Percentiles rank a stretch among this genome's conserved stretches.
Conservation (phyloP, 2,329 filamentous ascomycete species). For the Chalara sp. region DNA sequence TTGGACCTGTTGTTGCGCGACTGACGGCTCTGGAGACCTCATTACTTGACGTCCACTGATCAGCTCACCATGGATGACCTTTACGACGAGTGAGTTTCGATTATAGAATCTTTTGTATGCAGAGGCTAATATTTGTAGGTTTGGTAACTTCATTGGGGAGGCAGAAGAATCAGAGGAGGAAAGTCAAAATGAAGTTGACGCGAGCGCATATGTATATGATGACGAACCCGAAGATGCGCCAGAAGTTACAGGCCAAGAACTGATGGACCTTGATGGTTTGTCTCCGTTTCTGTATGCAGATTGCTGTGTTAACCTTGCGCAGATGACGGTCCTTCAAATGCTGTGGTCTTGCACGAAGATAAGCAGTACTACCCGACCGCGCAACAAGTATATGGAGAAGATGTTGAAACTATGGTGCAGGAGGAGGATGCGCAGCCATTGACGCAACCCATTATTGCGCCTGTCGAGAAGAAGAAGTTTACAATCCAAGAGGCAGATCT, state of each 20-base stretch:
- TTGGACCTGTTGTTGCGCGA: too few species aligned
- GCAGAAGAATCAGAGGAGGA: slow-evolving; percentile 83
- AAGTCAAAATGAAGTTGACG: slow-evolving; percentile 68
- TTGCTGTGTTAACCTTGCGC: slow-evolving; percentile 21
- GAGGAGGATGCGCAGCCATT: slow-evolving; percentile 96
- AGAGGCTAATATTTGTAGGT: slow-evolving; percentile 46
- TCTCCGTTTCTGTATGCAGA: slow-evolving; percentile 1
- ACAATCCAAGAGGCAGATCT: slow-evolving; percentile 87
- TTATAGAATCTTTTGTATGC: background rate
- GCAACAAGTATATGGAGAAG: slow-evolving; percentile 86
- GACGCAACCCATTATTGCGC: slow-evolving; percentile 86
- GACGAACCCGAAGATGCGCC: slow-evolving; percentile 58
- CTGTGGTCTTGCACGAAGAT: slow-evolving; percentile 96
- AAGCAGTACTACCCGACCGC: slow-evolving; percentile 99
- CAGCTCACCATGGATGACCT: slow-evolving; percentile 73
- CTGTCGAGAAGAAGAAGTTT: slow-evolving; percentile 93
- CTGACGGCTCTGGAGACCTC: background rate
- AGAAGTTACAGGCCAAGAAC: slow-evolving; percentile 64
- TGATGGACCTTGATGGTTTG: slow-evolving; percentile 88
- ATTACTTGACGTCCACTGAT: slow-evolving; percentile 1
- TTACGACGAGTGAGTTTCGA: slow-evolving; percentile 73
- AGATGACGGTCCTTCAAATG: slow-evolving; percentile 86
- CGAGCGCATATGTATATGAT: slow-evolving; percentile 74
- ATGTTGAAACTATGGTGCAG: slow-evolving; percentile 92
- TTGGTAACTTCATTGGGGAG: slow-evolving; percentile 97